Evolutionary conservation across 495 filamentous ascomycete species (phyloP), one percentile per base, ranked within the genome.

Genomic region (Penicillium diatomitis): DNA sequence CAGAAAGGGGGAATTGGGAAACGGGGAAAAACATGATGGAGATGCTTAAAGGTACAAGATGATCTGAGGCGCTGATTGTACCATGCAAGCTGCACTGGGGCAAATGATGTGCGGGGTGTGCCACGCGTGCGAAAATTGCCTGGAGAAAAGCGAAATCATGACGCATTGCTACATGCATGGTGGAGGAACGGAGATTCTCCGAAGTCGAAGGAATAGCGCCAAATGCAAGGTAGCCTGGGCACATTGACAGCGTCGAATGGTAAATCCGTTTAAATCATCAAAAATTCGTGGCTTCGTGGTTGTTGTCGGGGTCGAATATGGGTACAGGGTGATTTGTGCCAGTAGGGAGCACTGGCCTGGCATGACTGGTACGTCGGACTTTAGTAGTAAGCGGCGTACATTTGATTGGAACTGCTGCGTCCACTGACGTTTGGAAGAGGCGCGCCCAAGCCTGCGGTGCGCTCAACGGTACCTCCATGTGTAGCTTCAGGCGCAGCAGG

Each of bases 201-300:
- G 59, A 56, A 57, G 60, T 55, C 44, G 48, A 60, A 28, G 0
- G 46, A 41, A 63, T 53, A 48, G 60, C 64, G 57, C 57, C 61
- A 68, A 56, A 51, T 55, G 57, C 56, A 63, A 43, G 32, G 46
- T n/a, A 46, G 48, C 55, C 64, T 53, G 50, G 57, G 51, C 54
- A 57, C 52, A 55, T 53, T 68, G 65, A 62, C 65, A 61, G 52
- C 50, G 44, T 51, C 62, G 56, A 63, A 57, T 57, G 20, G 49
- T 50, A 41, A 55, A 61, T 63, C 63, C 69, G 68, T 73, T 20
- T 49, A 66, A 71, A 51, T 74, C 69, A 64, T 72, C 54, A 67
- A 55, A 48, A 20, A 50, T 64, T 74, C 71, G 63, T 74, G 50
- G 58, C 64, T 64, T 74, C 71, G 51, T 74, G 47, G 59, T 60